phyloP scores from a whole-genome alignment of 805 yeast species.

The Ogataea allantospora region DNA sequence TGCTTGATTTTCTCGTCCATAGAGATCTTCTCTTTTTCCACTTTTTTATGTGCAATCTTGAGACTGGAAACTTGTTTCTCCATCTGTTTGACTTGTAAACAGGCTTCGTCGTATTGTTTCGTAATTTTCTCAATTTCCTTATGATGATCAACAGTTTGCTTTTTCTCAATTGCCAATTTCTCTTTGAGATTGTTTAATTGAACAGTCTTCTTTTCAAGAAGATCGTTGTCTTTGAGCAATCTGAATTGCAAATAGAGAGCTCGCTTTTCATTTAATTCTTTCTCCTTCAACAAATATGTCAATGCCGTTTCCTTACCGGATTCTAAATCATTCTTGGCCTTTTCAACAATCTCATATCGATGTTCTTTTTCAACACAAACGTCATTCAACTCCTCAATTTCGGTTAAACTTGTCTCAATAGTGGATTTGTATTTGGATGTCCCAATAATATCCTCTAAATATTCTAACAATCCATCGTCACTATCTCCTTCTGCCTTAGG shows the following conservation, averaged over 20 bases:
- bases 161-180: constrained; percentile 43
- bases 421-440: constrained; percentile 78
- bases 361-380: constrained; percentile 77
- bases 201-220: constrained; percentile 38
- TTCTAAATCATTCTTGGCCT: constrained; percentile 65
- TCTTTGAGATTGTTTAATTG: constrained; percentile 39
- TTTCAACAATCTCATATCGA: constrained; percentile 75
- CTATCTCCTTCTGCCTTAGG: constrained; percentile 90
- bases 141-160: constrained; percentile 40
- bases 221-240: constrained; percentile 39
- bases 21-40: constrained; percentile 61
- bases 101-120: constrained; percentile 28
- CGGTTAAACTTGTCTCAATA: constrained; percentile 61
- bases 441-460: constrained; percentile 95
- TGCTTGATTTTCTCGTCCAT: constrained; percentile 77
- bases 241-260: constrained; percentile 57
- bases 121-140: constrained; percentile 35
- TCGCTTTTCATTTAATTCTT: constrained; percentile 49
- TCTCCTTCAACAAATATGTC: constrained; percentile 62
- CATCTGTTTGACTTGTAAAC: constrained; percentile 23
- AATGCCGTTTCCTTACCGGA: constrained; percentile 66
- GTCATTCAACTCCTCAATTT: constrained; percentile 75
- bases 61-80: constrained; percentile 31
- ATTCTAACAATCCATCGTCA: constrained; percentile 93
- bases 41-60: constrained; percentile 38